Evolutionary conservation across 768 basidiomycete genomes (phyloP).

Genomic region (Phaeotremella fagi): DNA sequence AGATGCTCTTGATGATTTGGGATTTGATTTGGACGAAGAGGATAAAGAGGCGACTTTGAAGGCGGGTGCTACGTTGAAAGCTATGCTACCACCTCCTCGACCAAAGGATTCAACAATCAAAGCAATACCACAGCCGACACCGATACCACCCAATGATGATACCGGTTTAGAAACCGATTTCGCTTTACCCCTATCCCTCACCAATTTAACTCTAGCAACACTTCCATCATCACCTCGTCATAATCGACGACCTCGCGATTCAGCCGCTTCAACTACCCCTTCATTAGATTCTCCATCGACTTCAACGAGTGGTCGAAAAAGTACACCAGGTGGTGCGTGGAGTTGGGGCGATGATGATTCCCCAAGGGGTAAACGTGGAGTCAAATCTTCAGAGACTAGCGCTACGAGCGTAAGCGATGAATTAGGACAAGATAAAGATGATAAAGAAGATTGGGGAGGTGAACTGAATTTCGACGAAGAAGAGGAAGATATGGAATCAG

Average conservation of each 20-base stretch:
- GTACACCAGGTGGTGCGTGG: background rate
- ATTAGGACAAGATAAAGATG: slow-evolving; percentile 8
- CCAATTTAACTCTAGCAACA: slow-evolving; percentile 36
- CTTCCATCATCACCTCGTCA: slow-evolving; percentile 5
- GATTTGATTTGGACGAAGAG: slow-evolving; percentile 20
- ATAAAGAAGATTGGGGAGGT: slow-evolving; percentile 8
- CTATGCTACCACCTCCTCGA: slow-evolving; percentile 32
- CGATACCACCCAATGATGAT: slow-evolving; percentile 8
- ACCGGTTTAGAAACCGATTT: slow-evolving; percentile 36
- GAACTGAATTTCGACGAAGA: slow-evolving; percentile 14
- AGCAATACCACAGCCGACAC: slow-evolving; percentile 4
- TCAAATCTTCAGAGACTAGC: slow-evolving; percentile 29
- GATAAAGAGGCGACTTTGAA: slow-evolving; percentile 40
- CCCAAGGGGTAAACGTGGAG: slow-evolving; percentile 8
- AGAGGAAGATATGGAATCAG: slow-evolving; percentile 41
- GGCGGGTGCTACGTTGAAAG: slow-evolving; percentile 43
- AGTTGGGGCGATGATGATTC: slow-evolving; percentile 27
- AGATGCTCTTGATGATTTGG: slow-evolving; percentile 32
- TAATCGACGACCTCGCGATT: slow-evolving; percentile 13
- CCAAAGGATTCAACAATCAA: background rate
- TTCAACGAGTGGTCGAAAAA: slow-evolving; percentile 13
- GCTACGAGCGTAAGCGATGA: slow-evolving; percentile 27
- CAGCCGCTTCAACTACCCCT: slow-evolving; percentile 14
- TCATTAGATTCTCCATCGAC: slow-evolving; percentile 30
- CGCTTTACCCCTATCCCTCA: slow-evolving; percentile 39